A percentile compares a stretch with the other conserved stretches of the same genome.
phyloP scores from a whole-genome alignment of 495 filamentous ascomycete genomes.

The Daldinia decipiens region DNA sequence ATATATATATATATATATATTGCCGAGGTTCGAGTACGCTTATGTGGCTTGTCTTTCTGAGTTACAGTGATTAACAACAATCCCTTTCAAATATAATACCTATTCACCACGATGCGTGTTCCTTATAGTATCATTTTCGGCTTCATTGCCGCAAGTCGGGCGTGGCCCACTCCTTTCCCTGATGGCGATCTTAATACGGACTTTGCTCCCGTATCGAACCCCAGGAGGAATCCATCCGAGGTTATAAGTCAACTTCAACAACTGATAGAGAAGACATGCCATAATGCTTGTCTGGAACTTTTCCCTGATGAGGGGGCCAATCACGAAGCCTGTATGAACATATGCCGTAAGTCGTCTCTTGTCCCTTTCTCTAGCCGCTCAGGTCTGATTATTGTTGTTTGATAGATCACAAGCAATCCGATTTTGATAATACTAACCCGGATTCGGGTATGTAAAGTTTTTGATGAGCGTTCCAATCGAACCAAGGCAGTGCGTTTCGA shows the following conservation, averaged over 20 bases:
- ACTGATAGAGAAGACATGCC: conserved; percentile 24
- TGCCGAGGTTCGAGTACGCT: not conserved
- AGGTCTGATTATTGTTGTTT: not conserved
- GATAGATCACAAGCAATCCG: conserved; percentile 24
- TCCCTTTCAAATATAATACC: not conserved
- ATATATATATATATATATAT: conserved; percentile 1
- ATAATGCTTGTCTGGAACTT: conserved; percentile 29
- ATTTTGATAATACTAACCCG: not conserved
- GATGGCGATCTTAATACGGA: conserved; percentile 1
- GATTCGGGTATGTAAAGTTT: conserved; percentile 14
- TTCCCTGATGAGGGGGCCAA: conserved; percentile 22
- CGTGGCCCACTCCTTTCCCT: conserved; percentile 11
- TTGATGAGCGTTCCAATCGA: not conserved
- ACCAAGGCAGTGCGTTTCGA: not conserved
- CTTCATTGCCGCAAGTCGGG: conserved; percentile 15
- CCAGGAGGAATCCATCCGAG: not conserved
- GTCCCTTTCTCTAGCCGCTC: not conserved
- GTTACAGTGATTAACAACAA: not conserved
- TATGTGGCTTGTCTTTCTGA: not conserved
- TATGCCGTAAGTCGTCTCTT: conserved; percentile 30
- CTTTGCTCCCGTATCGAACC: not conserved
- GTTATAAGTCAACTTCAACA: conserved; percentile 20
- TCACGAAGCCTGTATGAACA: conserved; percentile 33
- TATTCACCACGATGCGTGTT: conserved; percentile 20
- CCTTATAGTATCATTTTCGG: conserved; percentile 18